These are phyloP conservation scores for Chloromonas sp. DNA, from an alignment of 163 green algal genomes.

Conservation along the genomic window DNA sequence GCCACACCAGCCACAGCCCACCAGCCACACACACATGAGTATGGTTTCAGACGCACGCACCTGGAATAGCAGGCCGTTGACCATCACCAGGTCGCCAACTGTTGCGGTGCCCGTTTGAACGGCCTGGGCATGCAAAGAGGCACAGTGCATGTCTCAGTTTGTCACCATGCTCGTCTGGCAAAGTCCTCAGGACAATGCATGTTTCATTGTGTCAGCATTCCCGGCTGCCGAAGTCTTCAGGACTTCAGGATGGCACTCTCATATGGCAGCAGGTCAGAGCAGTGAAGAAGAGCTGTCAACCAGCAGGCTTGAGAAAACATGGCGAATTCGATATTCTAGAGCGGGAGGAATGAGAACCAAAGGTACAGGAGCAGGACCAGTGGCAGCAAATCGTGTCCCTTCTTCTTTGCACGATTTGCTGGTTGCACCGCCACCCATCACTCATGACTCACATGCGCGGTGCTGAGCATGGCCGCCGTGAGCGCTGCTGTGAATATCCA, in stretches of 20 bases:
- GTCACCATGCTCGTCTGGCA: neutral
- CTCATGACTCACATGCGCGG: constrained; percentile 20
- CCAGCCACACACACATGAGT: too few species aligned
- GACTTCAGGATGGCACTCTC: neutral
- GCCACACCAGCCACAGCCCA: too few species aligned
- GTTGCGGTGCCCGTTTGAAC: constrained; percentile 63
- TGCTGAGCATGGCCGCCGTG: constrained; percentile 66
- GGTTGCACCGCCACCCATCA: too few species aligned
- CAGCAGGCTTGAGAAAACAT: neutral
- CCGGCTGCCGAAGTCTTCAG: neutral
- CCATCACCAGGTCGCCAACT: constrained; percentile 96
- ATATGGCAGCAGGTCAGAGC: neutral
- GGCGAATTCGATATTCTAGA: neutral
- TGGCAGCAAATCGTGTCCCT: too few species aligned
- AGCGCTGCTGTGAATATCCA: constrained; percentile 84
- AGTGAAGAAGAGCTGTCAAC: neutral
- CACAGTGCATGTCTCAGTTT: neutral
- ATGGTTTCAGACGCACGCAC: constrained; percentile 24
- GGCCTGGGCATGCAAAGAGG: neutral
- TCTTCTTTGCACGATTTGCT: too few species aligned
- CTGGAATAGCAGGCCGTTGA: constrained; percentile 98
- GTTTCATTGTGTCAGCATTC: too few species aligned
- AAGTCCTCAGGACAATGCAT: neutral
- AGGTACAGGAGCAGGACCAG: neutral
- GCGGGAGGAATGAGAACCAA: neutral